These are phyloP conservation scores for Pseudozyma pruni DNA, from an alignment of 1,284 basidiomycete species.

Conservation along the genomic window DNA sequence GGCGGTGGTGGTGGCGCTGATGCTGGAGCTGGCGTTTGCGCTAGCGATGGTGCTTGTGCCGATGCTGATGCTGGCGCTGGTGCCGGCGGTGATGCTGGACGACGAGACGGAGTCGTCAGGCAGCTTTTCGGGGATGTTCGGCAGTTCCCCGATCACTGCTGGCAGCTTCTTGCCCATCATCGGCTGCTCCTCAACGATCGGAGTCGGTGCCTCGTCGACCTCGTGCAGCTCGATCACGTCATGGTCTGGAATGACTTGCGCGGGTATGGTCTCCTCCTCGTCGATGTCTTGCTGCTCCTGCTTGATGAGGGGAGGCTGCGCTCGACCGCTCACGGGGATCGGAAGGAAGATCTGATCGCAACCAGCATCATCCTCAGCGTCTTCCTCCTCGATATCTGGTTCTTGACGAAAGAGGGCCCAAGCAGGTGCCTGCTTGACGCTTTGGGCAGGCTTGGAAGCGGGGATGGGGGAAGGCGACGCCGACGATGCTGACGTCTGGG, in stretches of 20 bases:
- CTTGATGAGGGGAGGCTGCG: not conserved
- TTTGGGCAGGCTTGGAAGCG: not conserved
- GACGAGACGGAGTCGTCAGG: too few species aligned
- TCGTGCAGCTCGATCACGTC: not conserved
- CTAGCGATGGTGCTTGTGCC: too few species aligned
- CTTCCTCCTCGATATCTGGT: too few species aligned
- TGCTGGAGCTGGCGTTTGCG: not conserved
- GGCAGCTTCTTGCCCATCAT: too few species aligned
- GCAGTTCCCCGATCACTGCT: too few species aligned
- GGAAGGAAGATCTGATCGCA: slow-evolving; percentile 13
- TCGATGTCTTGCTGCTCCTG: not conserved
- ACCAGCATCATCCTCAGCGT: not conserved
- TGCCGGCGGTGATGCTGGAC: too few species aligned
- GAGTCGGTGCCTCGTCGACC: too few species aligned
- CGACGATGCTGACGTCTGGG: slow-evolving; percentile 1
- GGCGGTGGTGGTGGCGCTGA: not conserved
- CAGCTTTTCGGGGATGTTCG: too few species aligned
- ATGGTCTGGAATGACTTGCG: not conserved
- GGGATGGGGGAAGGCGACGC: not conserved
- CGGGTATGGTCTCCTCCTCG: too few species aligned
- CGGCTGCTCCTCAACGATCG: not conserved
- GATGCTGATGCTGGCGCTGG: too few species aligned
- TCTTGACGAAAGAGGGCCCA: slow-evolving; percentile 14
- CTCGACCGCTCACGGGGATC: not conserved
- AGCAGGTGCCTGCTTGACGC: not conserved